Evolutionary conservation across 768 basidiomycete species (phyloP).

Genomic region (Pisolithus marmoratus): DNA sequence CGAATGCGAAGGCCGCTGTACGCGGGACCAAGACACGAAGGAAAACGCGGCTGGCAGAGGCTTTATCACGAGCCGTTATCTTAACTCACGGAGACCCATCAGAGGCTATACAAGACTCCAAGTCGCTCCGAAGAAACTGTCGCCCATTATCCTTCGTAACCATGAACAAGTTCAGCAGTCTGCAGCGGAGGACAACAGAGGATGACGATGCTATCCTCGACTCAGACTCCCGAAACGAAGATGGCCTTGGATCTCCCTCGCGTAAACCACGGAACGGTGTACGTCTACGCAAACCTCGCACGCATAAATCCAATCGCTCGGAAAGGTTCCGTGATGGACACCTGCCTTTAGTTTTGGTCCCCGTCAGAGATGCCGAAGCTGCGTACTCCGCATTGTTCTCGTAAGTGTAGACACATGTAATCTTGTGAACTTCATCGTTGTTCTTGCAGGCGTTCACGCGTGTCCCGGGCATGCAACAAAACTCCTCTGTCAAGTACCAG

Average conservation of each 20-base stretch:
- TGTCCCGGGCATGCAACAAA: constrained; percentile 1
- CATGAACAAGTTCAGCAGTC: constrained; percentile 15
- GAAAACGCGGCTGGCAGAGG: constrained; percentile 7
- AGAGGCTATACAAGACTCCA: constrained; percentile 8
- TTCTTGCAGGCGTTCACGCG: constrained; percentile 4
- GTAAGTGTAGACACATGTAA: constrained; percentile 9
- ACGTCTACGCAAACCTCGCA: not conserved
- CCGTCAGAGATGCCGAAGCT: constrained; percentile 21
- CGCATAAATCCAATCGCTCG: constrained; percentile 1
- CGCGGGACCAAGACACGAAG: not conserved
- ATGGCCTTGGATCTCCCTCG: not conserved
- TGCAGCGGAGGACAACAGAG: not conserved
- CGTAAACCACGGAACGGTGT: not conserved
- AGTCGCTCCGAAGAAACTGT: constrained; percentile 5
- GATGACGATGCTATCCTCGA: not conserved
- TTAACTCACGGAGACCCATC: constrained; percentile 21
- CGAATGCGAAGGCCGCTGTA: not conserved
- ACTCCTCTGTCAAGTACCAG: not conserved
- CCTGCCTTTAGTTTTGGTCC: constrained; percentile 19
- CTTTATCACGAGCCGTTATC: constrained; percentile 23
- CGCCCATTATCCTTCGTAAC: constrained; percentile 25
- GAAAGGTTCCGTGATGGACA: not conserved
- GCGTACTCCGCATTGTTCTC: constrained; percentile 23
- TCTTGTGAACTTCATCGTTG: not conserved
- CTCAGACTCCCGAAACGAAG: not conserved